Conservation (phyloP, 2,329 filamentous ascomycete genomes). For the Fusarium nanum region DNA sequence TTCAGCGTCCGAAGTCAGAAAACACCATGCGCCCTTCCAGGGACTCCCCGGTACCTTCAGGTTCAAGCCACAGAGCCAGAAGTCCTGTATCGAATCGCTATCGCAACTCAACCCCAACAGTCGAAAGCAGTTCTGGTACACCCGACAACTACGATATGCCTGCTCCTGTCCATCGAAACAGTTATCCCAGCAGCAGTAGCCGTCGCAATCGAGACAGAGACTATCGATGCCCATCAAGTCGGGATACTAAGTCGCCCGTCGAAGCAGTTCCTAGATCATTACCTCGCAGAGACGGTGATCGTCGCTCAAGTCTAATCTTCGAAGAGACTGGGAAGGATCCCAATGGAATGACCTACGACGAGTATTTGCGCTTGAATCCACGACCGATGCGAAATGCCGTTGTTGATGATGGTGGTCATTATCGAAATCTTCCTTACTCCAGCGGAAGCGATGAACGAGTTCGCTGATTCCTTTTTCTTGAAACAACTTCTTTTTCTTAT, state of each 20-base stretch:
- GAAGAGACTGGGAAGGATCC: slow-evolving; percentile 31
- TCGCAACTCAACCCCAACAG: slow-evolving; percentile 31
- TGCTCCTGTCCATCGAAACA: slow-evolving; percentile 17
- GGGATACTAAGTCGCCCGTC: slow-evolving; percentile 24
- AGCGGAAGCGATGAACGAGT: slow-evolving; percentile 18
- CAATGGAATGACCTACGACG: slow-evolving; percentile 39
- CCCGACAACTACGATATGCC: slow-evolving; percentile 30
- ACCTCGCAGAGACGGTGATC: slow-evolving; percentile 24
- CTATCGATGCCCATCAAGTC: slow-evolving; percentile 46
- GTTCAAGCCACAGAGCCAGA: slow-evolving; percentile 26
- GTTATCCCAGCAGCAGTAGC: slow-evolving; percentile 24
- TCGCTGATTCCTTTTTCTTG: not conserved
- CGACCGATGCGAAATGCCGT: slow-evolving; percentile 27
- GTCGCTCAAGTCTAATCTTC: slow-evolving; percentile 34
- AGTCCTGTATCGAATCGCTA: slow-evolving; percentile 41
- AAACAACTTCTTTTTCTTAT: not conserved
- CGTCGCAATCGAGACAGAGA: slow-evolving; percentile 45
- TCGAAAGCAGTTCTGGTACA: slow-evolving; percentile 22
- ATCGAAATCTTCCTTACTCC: slow-evolving; percentile 23
- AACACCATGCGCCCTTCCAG: slow-evolving; percentile 27
- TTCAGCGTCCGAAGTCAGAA: slow-evolving; percentile 35
- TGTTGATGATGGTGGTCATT: slow-evolving; percentile 36
- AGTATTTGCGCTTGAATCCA: slow-evolving; percentile 37
- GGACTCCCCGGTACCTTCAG: slow-evolving; percentile 25
- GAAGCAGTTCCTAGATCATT: slow-evolving; percentile 37